A percentile compares a stretch with the other conserved stretches of the same genome.
Conservation (phyloP, 2,329 filamentous ascomycete genomes). For the Ophiosphaerella herpotricha region DNA sequence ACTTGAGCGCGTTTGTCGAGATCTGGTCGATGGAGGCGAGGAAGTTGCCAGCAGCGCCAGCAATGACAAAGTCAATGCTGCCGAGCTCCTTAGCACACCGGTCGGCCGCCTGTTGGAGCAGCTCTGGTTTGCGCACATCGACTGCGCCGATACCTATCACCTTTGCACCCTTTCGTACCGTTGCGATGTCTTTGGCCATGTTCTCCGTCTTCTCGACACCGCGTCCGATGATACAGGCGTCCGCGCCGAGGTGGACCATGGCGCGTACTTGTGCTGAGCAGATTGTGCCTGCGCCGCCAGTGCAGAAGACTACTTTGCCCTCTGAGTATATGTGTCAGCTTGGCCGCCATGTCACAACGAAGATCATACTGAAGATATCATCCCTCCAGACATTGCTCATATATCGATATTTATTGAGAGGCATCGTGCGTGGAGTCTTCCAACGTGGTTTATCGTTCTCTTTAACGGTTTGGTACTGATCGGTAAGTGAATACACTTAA, state of each 20-base stretch:
- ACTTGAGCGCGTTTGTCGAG: slow-evolving; percentile 87
- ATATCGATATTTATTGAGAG: slow-evolving; percentile 73
- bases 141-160: slow-evolving; percentile 81
- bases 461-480: too few species aligned
- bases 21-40: slow-evolving; percentile 82
- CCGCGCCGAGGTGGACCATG: slow-evolving; percentile 85
- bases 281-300: slow-evolving; percentile 90
- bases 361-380: slow-evolving; percentile 74
- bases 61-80: slow-evolving; percentile 89
- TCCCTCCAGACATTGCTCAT: slow-evolving; percentile 84
- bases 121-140: slow-evolving; percentile 70
- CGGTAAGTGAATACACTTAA: too few species aligned
- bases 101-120: slow-evolving; percentile 74
- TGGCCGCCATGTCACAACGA: background rate
- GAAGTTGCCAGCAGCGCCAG: slow-evolving; percentile 95
- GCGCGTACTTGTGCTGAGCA: slow-evolving; percentile 93
- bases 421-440: slow-evolving; percentile 57
- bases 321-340: slow-evolving; percentile 54
- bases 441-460: background rate
- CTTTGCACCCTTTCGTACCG: slow-evolving; percentile 75
- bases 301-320: slow-evolving; percentile 90
- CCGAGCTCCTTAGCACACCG: slow-evolving; percentile 82
- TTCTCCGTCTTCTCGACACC: slow-evolving; percentile 85
- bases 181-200: slow-evolving; percentile 80
- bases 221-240: slow-evolving; percentile 92